Evolutionary conservation across 148 eudicot genomes (phyloP).

Genomic region (Rhododendron williamsianum): DNA sequence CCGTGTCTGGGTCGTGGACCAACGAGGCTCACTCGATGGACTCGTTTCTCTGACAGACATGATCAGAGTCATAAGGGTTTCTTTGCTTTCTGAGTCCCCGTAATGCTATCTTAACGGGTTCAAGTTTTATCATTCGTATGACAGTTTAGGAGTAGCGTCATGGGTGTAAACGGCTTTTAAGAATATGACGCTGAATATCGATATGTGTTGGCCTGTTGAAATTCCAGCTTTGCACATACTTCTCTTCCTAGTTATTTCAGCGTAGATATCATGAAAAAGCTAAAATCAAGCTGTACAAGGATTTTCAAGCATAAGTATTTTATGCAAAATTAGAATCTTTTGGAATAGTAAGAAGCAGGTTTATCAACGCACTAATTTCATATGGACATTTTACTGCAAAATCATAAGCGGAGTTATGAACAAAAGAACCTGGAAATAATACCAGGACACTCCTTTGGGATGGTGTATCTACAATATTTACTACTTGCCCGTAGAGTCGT

Average conservation of each 20-base stretch:
- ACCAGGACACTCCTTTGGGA: background rate
- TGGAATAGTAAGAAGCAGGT: background rate
- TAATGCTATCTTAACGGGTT: background rate
- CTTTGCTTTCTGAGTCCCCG: conserved; percentile 29
- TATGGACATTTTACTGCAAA: background rate
- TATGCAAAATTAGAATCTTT: background rate
- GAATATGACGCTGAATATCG: background rate
- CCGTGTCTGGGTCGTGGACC: conserved; percentile 73
- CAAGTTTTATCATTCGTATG: background rate
- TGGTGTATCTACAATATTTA: background rate
- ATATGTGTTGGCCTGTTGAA: background rate
- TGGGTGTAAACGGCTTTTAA: background rate
- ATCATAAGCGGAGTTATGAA: background rate
- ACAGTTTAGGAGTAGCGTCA: background rate
- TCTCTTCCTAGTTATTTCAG: background rate
- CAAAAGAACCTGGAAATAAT: background rate
- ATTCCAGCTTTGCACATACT: background rate
- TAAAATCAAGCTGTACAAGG: background rate
- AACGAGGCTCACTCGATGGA: conserved; percentile 44
- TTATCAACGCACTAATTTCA: background rate
- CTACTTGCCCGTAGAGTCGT: background rate
- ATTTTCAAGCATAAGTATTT: background rate
- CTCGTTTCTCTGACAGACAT: conserved; percentile 79
- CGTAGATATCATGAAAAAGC: background rate
- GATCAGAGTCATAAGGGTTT: conserved; percentile 47